Evolutionary conservation across 2,329 filamentous ascomycete species (phyloP), one percentile per base, ranked within the genome.

Genomic region (Fusarium heterosporum): DNA sequence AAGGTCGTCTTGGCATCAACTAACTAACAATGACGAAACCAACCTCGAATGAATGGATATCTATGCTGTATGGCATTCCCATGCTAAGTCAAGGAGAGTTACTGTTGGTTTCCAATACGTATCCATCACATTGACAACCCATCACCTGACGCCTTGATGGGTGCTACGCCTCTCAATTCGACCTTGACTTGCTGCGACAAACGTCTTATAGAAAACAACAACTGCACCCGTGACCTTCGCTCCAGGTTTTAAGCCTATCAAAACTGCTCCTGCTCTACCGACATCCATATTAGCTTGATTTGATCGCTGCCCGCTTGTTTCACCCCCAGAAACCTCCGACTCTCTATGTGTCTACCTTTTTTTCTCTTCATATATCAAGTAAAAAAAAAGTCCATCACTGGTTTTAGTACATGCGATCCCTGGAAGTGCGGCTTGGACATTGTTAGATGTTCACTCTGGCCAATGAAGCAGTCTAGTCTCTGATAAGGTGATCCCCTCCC

Each of bases 121-220:
- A 63, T 45, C 40, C 42, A 67, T 64, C 55, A 68, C 64, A 61
- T 68, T 66, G 47, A 50, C 64, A 65, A 47, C 19, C 32, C 47
- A 49, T 68, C 65, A 68, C 65, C 64, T 68, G 64, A 68, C 66
- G 45, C 29, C 19, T 38, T 59, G 32, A 50, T 53, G 64, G 51
- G 45, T 39, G 38, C 42, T 48, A 68, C 64, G 42, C 50, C 60
- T 61, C 40, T 38, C 48, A 52, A 41, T 25, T 47, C 38, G 29
- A 58, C 29, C 14, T 42, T 42, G 29, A 28, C 42, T 45, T 46
- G 42, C 25, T 34, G 52, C 34, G 22, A 55, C 42, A 41, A 55
- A 43, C 28, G 30, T 46, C 26, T 30, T 38, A 26, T 40, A 19
- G 42, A 60, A 59, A 62, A 64, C 4, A 41, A 42, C 41, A 26